Evolutionary conservation across 164 flowering plant species (phyloP).

Genomic region (Cinnamomum chago): DNA sequence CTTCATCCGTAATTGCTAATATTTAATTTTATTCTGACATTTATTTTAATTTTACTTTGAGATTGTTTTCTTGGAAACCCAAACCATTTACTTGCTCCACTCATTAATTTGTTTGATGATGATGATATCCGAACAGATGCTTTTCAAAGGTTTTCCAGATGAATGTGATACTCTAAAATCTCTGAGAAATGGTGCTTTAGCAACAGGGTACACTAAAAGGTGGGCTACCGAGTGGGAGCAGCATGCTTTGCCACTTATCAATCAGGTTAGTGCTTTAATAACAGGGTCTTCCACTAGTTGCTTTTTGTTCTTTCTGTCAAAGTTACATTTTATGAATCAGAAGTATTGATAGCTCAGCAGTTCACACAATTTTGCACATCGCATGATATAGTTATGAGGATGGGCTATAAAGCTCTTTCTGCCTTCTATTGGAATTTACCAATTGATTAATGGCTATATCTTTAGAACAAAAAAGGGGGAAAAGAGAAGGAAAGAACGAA

Average conservation of each 20-base stretch:
- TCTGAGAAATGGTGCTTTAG: slow-evolving; percentile 52
- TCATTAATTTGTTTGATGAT: neutral
- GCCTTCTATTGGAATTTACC: neutral
- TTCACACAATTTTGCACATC: too few relatives aligned
- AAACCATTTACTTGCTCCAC: neutral
- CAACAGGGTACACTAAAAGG: slow-evolving; percentile 51
- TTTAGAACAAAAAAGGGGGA: too few relatives aligned
- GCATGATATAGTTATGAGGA: too few relatives aligned
- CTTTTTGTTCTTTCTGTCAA: neutral
- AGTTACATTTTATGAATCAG: too few relatives aligned
- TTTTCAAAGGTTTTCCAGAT: slow-evolving; percentile 88
- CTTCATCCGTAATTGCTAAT: neutral
- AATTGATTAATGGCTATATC: neutral
- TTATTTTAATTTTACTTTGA: neutral
- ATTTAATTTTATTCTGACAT: neutral
- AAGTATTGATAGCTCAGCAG: too few relatives aligned
- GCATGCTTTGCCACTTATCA: slow-evolving; percentile 75
- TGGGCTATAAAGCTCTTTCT: too few relatives aligned
- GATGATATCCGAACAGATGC: slow-evolving; percentile 46
- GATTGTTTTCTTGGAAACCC: neutral
- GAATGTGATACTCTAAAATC: slow-evolving; percentile 44
- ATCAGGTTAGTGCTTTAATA: slow-evolving; percentile 43
- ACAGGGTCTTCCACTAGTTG: too few relatives aligned
- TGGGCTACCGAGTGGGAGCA: slow-evolving; percentile 92
- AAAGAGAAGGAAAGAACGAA: too few relatives aligned